phyloP scores from a whole-genome alignment of 257 asterid genomes.

The Gentiana macrophylla region DNA sequence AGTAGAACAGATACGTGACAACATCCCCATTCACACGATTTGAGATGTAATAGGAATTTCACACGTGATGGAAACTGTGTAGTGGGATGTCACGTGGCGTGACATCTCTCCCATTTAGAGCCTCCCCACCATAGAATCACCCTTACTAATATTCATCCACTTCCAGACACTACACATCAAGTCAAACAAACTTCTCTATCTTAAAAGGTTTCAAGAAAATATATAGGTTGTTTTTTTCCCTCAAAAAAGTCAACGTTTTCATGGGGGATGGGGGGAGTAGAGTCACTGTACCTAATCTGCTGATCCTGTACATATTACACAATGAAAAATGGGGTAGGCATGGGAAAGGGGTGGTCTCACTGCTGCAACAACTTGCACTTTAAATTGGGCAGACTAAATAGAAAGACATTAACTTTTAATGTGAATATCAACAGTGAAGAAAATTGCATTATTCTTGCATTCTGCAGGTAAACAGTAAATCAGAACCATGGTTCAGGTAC shows the following conservation, averaged over 20 bases:
- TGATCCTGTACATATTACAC: too few species aligned
- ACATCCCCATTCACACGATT: too few species aligned
- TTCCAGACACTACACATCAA: not conserved
- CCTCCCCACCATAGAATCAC: too few species aligned
- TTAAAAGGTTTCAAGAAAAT: constrained; percentile 7
- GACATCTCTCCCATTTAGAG: too few species aligned
- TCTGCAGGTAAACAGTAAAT: constrained; percentile 1
- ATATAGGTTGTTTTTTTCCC: not conserved
- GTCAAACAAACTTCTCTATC: not conserved
- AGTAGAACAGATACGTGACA: too few species aligned
- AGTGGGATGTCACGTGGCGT: too few species aligned
- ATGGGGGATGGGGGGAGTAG: constrained; percentile 1
- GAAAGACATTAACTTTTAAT: not conserved
- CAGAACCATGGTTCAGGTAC: not conserved
- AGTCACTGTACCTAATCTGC: too few species aligned
- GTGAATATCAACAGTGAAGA: too few species aligned
- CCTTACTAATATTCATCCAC: too few species aligned
- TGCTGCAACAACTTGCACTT: constrained; percentile 7
- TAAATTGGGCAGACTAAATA: not conserved
- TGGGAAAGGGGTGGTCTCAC: not conserved
- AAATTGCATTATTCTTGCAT: constrained; percentile 3
- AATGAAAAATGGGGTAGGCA: too few species aligned
- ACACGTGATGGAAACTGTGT: too few species aligned
- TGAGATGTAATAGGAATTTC: too few species aligned
- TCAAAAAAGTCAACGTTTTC: not conserved